These are phyloP conservation scores for Ogataea kodamae DNA, from an alignment of 805 yeast genomes.

Conservation along the genomic window DNA sequence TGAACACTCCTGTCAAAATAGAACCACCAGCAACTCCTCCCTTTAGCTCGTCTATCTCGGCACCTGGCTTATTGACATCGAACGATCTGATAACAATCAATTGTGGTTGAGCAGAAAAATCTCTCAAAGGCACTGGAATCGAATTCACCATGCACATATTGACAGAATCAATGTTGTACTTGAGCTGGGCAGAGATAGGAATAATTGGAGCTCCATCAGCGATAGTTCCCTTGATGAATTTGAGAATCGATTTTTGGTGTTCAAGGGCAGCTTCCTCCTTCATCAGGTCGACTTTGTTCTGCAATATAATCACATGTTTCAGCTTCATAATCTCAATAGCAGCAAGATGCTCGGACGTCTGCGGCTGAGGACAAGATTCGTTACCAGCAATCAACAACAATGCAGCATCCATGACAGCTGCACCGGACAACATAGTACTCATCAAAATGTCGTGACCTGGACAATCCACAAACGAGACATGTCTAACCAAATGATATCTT, in stretches of 20 bases:
- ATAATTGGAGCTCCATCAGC: constrained; percentile 99
- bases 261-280: constrained; percentile 94
- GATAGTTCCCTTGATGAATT: constrained; percentile 94
- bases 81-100: constrained; percentile 96
- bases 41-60: constrained; percentile 92
- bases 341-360: constrained; percentile 98
- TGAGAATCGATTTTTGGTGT: constrained; percentile 88
- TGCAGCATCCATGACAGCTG: constrained; percentile 99
- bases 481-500: constrained; percentile 87
- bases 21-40: constrained; percentile 99
- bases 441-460: constrained; percentile 99
- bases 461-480: constrained; percentile 98
- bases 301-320: constrained; percentile 92
- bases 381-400: constrained; percentile 93
- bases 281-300: constrained; percentile 98
- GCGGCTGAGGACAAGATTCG: constrained; percentile 99
- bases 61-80: constrained; percentile 98
- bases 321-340: constrained; percentile 99
- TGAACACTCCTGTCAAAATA: constrained; percentile 93
- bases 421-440: constrained; percentile 99
- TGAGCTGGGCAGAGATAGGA: constrained; percentile 97
- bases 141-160: constrained; percentile 93
- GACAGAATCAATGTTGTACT: constrained; percentile 97
- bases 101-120: constrained; percentile 89
- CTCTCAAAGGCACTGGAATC: constrained; percentile 95